Evolutionary conservation across 306 rosid genomes (phyloP), one percentile per base, ranked within the genome.

Genomic region (Gleditsia sinensis): DNA sequence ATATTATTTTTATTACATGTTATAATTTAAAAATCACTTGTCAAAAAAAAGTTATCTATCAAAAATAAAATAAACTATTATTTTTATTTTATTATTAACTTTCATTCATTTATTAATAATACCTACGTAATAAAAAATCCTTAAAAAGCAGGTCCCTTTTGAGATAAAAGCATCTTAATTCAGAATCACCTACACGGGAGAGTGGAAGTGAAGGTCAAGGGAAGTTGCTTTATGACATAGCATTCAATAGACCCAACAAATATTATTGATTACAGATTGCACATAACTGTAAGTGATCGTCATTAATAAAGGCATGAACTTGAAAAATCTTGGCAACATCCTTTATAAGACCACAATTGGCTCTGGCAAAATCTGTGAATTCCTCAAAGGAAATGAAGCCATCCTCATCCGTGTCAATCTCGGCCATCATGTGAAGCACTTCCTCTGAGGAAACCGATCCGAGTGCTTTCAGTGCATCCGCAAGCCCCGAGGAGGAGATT

Each of bases 321-420:
- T 73, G 80, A 75, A 92, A 88, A 43, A 92, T 81, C 86, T 88
- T 92, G 17, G 90, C 96, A 49, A 90, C 84, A 66, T 92, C 92
- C 79, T 53, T 90, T 8, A 92, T 63, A 59, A 90, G 75, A 37
- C 91, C 94, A 43, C 82, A 83, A 75, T 92, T 92, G 27, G 89
- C 90, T 3, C 17, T 20, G 0, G 96, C 94, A 9, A 92, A 92
- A 2, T 56, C 75, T 0, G 83, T 43, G 75, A 85, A 92, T 57
- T 92, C 98, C 9, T 90, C 69, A 0, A 66, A 69, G 0, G 98
- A 90, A 80, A 92, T 92, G 84, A 61, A 85, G 2, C 94, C 98
- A 3, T 92, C 94, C 0, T 86, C 81, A n/a, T 92, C 90, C 0
- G 83, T 86, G 40, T 92, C 98, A 42, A 90, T 84, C 82, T 92